These are phyloP conservation scores for Diplodia intermedia DNA, from an alignment of 2,329 filamentous ascomycete species.

Conservation along the genomic window DNA sequence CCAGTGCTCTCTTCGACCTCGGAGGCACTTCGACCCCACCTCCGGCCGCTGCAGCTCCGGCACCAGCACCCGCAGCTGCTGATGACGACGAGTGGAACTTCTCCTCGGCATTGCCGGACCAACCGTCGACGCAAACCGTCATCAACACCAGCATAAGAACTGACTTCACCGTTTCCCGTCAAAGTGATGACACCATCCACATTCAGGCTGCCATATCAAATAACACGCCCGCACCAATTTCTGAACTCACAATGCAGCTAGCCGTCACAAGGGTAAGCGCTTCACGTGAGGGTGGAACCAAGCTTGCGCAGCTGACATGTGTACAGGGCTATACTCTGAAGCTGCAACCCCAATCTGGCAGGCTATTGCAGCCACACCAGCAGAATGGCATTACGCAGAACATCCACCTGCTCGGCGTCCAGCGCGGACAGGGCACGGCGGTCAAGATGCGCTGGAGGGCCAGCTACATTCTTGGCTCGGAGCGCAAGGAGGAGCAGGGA, in stretches of 20 bases:
- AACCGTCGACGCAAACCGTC: constrained; percentile 69
- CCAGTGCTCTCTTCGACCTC: constrained; percentile 48
- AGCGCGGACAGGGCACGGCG: constrained; percentile 73
- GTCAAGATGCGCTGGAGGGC: constrained; percentile 92
- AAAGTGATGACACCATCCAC: constrained; percentile 64
- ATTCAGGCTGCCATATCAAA: constrained; percentile 87
- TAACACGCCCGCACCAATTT: constrained; percentile 71
- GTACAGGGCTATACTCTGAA: constrained; percentile 77
- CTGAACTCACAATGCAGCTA: constrained; percentile 86
- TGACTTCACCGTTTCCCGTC: constrained; percentile 72
- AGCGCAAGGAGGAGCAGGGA: constrained; percentile 77
- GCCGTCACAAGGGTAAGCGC: constrained; percentile 83
- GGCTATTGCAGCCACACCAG: constrained; percentile 73
- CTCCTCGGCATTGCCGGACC: constrained; percentile 79
- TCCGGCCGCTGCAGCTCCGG: constrained; percentile 21
- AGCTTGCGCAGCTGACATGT: neutral
- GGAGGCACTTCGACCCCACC: constrained; percentile 37
- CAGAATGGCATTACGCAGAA: constrained; percentile 81
- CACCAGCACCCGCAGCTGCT: constrained; percentile 61
- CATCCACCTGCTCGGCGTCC: constrained; percentile 78
- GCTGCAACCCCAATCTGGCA: constrained; percentile 84
- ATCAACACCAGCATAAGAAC: constrained; percentile 75
- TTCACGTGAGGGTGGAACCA: too few species aligned
- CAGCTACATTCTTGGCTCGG: constrained; percentile 73
- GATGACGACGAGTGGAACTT: constrained; percentile 98